Conservation (phyloP, 352 stramenopile species). For the Globisporangium perplexum region DNA sequence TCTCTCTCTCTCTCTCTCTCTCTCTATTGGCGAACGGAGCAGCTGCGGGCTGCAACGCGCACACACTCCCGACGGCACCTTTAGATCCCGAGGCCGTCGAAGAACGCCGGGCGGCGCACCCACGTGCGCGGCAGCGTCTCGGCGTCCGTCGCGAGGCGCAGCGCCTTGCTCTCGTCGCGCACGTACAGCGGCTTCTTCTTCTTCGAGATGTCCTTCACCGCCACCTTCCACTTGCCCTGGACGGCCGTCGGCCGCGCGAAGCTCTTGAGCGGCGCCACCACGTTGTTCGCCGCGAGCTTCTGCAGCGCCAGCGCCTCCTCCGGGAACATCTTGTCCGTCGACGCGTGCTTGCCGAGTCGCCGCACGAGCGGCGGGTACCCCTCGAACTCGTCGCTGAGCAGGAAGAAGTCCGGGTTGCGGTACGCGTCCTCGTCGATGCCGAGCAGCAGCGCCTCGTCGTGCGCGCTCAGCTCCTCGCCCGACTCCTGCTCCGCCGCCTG, state of each 20-base stretch:
- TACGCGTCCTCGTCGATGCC: slow-evolving; percentile 64
- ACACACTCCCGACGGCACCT: too few species aligned
- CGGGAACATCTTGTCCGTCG: slow-evolving; percentile 77
- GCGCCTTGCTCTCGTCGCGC: slow-evolving; percentile 39
- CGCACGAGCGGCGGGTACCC: slow-evolving; percentile 71
- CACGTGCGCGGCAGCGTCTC: slow-evolving; percentile 78
- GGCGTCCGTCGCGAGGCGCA: slow-evolving; percentile 68
- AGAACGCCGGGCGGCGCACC: slow-evolving; percentile 71
- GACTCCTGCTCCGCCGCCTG: slow-evolving; percentile 40
- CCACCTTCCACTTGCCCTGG: slow-evolving; percentile 65
- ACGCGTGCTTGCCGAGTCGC: slow-evolving; percentile 74
- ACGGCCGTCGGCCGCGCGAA: slow-evolving; percentile 64
- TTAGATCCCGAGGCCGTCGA: slow-evolving; percentile 55
- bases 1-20: too few species aligned
- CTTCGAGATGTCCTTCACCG: slow-evolving; percentile 79
- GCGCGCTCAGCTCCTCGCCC: slow-evolving; percentile 37
- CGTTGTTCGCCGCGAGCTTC: slow-evolving; percentile 66
- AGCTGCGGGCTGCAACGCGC: too few species aligned
- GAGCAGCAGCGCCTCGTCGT: slow-evolving; percentile 50
- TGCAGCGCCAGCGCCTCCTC: slow-evolving; percentile 73
- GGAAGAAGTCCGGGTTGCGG: slow-evolving; percentile 84
- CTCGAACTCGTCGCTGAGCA: slow-evolving; percentile 80
- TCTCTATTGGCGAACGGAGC: too few species aligned
- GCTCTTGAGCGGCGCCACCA: slow-evolving; percentile 62
- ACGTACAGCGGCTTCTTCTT: slow-evolving; percentile 75